phyloP scores from a whole-genome alignment of 768 basidiomycete genomes.

The Russula compacta region DNA sequence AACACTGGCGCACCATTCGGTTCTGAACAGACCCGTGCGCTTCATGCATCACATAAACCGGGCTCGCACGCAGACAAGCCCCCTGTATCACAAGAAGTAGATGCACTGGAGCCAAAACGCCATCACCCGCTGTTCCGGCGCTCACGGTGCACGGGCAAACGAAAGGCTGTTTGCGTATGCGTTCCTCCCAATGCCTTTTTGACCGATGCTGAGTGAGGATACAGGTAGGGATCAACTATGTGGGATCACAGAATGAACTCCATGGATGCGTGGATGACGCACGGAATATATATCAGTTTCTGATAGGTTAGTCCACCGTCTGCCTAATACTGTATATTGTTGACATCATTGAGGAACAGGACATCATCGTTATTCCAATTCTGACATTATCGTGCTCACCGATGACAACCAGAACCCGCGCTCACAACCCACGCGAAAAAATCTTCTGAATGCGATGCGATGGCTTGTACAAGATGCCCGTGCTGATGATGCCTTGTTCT shows the following conservation, averaged over 20 bases:
- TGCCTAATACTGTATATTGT: background rate
- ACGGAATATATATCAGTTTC: conserved; percentile 67
- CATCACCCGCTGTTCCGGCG: conserved; percentile 51
- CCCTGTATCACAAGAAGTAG: conserved; percentile 1
- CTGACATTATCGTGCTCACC: conserved; percentile 81
- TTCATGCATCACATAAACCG: background rate
- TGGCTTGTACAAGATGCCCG: conserved; percentile 83
- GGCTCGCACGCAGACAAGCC: background rate
- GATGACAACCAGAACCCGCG: conserved; percentile 62
- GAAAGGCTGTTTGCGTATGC: conserved; percentile 81
- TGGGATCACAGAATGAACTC: conserved; percentile 55
- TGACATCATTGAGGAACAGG: background rate
- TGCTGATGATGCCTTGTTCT: conserved; percentile 81
- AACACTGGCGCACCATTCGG: background rate
- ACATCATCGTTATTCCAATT: conserved; percentile 25
- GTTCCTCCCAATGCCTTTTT: background rate
- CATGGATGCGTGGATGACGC: conserved; percentile 91
- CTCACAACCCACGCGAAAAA: conserved; percentile 63
- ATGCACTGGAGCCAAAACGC: background rate
- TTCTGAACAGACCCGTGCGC: background rate
- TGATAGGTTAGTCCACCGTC: conserved; percentile 43
- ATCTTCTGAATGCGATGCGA: conserved; percentile 81
- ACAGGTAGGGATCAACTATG: conserved; percentile 87
- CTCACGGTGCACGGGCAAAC: conserved; percentile 80
- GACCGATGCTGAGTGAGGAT: background rate